phyloP scores from a whole-genome alignment of 129 eudicot species.

The Flaveria trinervia region DNA sequence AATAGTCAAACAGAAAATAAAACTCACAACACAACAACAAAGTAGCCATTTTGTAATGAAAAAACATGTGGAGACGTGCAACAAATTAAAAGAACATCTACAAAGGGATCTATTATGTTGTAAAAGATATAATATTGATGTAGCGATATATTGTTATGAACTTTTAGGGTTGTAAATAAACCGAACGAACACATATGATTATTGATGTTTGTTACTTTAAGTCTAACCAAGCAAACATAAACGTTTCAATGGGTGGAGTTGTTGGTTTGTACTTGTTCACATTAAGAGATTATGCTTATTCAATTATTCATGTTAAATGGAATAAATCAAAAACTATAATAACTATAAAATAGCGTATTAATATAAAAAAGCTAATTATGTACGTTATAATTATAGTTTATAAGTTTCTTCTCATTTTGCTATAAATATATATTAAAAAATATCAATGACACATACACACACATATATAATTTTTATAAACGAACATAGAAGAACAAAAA shows the following conservation, averaged over 20 bases:
- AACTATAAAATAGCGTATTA: background rate
- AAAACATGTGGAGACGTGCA: background rate
- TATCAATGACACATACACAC: no score
- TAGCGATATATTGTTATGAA: background rate
- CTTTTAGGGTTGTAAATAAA: background rate
- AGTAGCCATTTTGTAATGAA: background rate
- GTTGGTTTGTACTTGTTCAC: no score
- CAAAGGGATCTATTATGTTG: background rate
- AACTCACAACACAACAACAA: background rate
- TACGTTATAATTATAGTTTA: no score
- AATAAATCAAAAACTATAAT: background rate
- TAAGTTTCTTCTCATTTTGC: no score
- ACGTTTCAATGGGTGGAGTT: no score
- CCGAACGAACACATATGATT: background rate
- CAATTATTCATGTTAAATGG: no score
- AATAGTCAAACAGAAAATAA: background rate
- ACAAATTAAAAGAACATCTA: background rate
- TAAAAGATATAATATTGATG: background rate
- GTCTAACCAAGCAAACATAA: background rate
- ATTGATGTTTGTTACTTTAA: background rate
- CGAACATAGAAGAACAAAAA: background rate
- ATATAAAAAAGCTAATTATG: no score
- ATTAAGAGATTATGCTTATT: no score
- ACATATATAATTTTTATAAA: no score
- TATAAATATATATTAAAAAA: no score